Evolutionary conservation across 148 eudicot species (phyloP), one percentile per base, ranked within the genome.

Genomic region (Silene latifolia): DNA sequence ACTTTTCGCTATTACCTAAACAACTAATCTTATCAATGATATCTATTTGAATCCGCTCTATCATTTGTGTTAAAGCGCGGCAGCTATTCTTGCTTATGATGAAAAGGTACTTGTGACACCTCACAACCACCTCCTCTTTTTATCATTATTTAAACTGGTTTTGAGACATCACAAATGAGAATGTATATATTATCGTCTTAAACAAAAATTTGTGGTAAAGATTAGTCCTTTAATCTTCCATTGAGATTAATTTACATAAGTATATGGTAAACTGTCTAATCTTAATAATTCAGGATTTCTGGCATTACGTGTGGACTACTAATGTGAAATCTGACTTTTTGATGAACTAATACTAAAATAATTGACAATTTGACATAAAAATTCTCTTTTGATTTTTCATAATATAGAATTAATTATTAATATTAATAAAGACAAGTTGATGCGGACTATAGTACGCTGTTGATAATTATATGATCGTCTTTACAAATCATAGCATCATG

Each of bases 221-320:
- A 4, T 20, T 21, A 69, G 29, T 12, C 10, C 58, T 29, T 10
- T 35, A 35, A 66, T 35, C 21, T 17, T 15, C 21, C 32, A 32
- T 32, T 32, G 69, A 1, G 19, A 35, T 18, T 65, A 7, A 12
- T 14, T 17, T 32, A 48, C 53, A 48, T 9, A 48, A 48, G 53
- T 48, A 48, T 48, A 48, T 48, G 35, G 35, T 32, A 32, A 32
- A 32, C 9, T 69, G 72, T 69, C 72, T 69, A 21, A 3, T 69
- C 72, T 69, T 20, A 46, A 48, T 46, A 46, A 69, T 69, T 69
- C 18, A 2, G 8, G 57, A 8, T 32, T 32, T 32, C 35, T 32
- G 35, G 35, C 35, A 46, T 47, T 11, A 69, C 72, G 72, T 69
- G 72, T 69, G 56, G 3, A 67, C 71, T 20, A 67, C 71, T 20